phyloP scores from a whole-genome alignment of 2,329 filamentous ascomycete genomes.

The Trichophyton benhamiae region DNA sequence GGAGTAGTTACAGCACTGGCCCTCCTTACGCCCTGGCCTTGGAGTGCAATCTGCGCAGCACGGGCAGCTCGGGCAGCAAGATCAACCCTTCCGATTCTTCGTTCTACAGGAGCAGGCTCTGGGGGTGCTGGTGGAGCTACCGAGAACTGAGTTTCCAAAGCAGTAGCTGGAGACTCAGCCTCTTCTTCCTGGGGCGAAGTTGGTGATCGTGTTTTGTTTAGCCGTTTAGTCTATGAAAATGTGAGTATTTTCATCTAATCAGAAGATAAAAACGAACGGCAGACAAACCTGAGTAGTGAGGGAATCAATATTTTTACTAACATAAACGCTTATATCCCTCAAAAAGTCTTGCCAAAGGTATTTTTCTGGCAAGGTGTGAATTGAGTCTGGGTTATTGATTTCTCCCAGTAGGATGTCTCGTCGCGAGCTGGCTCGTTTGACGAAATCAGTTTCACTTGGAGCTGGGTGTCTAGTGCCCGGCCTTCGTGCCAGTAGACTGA shows the following conservation, averaged over 20 bases:
- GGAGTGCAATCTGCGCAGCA: slow-evolving; percentile 37
- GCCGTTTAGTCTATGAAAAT: slow-evolving; percentile 25
- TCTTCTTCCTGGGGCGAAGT: slow-evolving; percentile 27
- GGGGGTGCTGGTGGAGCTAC: slow-evolving; percentile 26
- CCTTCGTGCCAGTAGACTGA: slow-evolving; percentile 42
- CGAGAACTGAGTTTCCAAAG: slow-evolving; percentile 32
- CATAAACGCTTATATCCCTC: slow-evolving; percentile 45
- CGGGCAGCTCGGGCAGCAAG: slow-evolving; percentile 37
- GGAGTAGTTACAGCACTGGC: not conserved
- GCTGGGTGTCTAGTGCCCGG: slow-evolving; percentile 43
- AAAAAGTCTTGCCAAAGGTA: slow-evolving; percentile 55
- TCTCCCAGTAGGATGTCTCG: slow-evolving; percentile 46
- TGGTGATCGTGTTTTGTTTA: slow-evolving; percentile 27
- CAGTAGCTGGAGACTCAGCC: slow-evolving; percentile 24
- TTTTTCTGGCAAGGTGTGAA: slow-evolving; percentile 42
- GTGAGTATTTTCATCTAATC: not conserved
- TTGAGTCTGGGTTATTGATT: slow-evolving; percentile 38
- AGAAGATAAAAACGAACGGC: not conserved
- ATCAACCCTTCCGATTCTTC: slow-evolving; percentile 30
- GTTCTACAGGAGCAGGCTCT: slow-evolving; percentile 27
- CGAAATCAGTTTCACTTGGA: slow-evolving; percentile 48
- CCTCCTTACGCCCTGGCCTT: slow-evolving; percentile 29
- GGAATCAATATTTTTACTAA: slow-evolving; percentile 46
- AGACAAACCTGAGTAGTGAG: slow-evolving; percentile 35
- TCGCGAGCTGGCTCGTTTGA: slow-evolving; percentile 42